Evolutionary conservation across 352 stramenopile species (phyloP).

Genomic region (Phytophthora multivora): DNA sequence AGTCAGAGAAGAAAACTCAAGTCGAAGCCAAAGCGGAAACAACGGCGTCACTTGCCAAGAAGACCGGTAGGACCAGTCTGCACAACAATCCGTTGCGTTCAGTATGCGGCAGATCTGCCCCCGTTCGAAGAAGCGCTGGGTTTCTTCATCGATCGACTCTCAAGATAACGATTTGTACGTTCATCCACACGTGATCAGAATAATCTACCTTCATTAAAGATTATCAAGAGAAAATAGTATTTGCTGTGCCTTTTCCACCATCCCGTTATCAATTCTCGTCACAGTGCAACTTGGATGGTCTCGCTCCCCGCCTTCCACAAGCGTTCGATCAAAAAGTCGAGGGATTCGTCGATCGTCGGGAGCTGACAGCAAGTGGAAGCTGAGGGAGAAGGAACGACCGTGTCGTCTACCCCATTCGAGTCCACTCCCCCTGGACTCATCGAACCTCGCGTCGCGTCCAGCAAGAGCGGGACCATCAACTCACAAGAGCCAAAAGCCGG

Average conservation of each 20-base stretch:
- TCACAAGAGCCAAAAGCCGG: constrained; percentile 1
- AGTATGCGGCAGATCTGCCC: constrained; percentile 33
- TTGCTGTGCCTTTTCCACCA: too few species aligned
- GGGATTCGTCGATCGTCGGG: constrained; percentile 56
- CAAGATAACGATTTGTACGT: too few species aligned
- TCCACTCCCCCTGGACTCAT: constrained; percentile 28
- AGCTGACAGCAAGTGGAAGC: constrained; percentile 21
- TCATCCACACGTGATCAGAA: too few species aligned
- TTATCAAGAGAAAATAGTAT: too few species aligned
- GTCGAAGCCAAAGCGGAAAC: too few species aligned
- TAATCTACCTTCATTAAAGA: too few species aligned
- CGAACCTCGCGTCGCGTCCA: constrained; percentile 17
- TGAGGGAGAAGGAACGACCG: not conserved
- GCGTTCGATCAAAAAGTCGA: constrained; percentile 62
- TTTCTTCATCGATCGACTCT: constrained; percentile 40
- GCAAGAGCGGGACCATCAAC: constrained; percentile 22
- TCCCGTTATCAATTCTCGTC: not conserved
- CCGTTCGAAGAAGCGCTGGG: constrained; percentile 57
- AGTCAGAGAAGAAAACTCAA: not conserved
- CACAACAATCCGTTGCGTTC: too few species aligned
- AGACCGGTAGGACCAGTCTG: too few species aligned
- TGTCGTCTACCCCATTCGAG: constrained; percentile 22
- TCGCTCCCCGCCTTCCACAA: constrained; percentile 21
- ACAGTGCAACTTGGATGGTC: constrained; percentile 17
- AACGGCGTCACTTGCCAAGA: too few species aligned